Conservation (phyloP, 108 stramenopile genomes). For the Discostella pseudostelligera region DNA sequence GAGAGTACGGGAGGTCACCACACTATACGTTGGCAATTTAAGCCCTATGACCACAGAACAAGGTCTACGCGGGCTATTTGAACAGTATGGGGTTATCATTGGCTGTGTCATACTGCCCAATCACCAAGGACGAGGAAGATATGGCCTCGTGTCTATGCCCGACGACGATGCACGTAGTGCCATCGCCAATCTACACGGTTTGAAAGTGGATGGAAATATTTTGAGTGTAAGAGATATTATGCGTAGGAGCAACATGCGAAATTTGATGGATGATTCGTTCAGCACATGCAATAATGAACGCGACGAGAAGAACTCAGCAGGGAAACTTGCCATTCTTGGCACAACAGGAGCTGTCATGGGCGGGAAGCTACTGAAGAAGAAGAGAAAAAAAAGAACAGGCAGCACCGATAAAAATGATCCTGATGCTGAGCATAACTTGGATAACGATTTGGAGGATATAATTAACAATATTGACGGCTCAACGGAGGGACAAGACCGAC, state of each 20-base stretch:
- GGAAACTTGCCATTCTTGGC: background rate
- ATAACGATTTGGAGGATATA: conserved; percentile 31
- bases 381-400: background rate
- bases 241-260: conserved; percentile 4
- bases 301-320: background rate
- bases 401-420: conserved; percentile 7
- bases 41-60: conserved; percentile 30
- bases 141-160: conserved; percentile 44
- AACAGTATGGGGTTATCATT: conserved; percentile 22
- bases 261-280: conserved; percentile 7
- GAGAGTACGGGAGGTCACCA: conserved; percentile 3
- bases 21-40: conserved; percentile 50
- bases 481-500: conserved; percentile 7
- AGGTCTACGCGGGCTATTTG: conserved; percentile 37
- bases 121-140: conserved; percentile 25
- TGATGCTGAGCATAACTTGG: conserved; percentile 14
- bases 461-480: conserved; percentile 32
- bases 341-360: conserved; percentile 2
- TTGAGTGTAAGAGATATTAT: conserved; percentile 20
- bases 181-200: conserved; percentile 7
- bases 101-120: conserved; percentile 23
- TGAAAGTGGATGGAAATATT: conserved; percentile 19
- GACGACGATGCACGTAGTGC: conserved; percentile 24
- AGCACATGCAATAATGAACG: background rate
- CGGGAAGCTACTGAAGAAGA: background rate